A percentile compares a stretch with the other conserved stretches of the same genome.
These are phyloP conservation scores for Sanguinoderma infundibulare DNA, from an alignment of 1,284 basidiomycete genomes.

Conservation along the genomic window DNA sequence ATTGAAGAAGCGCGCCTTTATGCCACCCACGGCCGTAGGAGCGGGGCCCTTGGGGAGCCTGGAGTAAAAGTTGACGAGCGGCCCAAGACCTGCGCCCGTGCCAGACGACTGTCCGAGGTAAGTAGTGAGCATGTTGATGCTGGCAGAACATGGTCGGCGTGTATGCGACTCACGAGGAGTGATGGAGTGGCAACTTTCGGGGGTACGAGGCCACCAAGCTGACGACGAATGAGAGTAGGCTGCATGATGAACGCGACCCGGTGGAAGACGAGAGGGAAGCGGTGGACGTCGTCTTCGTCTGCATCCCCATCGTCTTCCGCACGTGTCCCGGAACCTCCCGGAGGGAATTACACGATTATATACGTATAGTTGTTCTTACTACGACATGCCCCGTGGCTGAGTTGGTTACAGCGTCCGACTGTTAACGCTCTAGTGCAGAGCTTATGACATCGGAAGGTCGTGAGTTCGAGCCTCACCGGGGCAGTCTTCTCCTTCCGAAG, in stretches of 20 bases:
- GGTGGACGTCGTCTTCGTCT: constrained; percentile 14
- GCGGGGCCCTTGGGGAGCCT: constrained; percentile 85
- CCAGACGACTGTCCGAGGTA: constrained; percentile 44
- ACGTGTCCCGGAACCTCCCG: constrained; percentile 23
- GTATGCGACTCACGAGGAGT: constrained; percentile 78
- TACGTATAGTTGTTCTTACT: neutral
- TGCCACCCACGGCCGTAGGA: constrained; percentile 64
- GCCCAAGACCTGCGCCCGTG: constrained; percentile 77
- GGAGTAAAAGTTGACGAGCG: constrained; percentile 94
- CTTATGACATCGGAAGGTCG: constrained; percentile 63
- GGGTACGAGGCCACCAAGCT: constrained; percentile 84
- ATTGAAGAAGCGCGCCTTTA: constrained; percentile 83
- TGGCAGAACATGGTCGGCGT: too few relatives aligned
- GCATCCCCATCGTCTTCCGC: constrained; percentile 1
- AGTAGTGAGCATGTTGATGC: neutral
- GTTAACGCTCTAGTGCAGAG: constrained; percentile 43
- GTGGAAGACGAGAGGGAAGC: constrained; percentile 23
- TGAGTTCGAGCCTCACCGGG: constrained; percentile 77
- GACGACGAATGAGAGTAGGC: constrained; percentile 82
- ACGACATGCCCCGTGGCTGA: constrained; percentile 78
- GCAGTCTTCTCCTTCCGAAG: constrained; percentile 42
- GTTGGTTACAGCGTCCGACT: constrained; percentile 86
- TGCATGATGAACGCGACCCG: constrained; percentile 60
- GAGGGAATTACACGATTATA: neutral
- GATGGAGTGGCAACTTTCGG: constrained; percentile 94